Percentiles rank a stretch among this genome's conserved stretches.
Evolutionary conservation across 176 grass and related monocot genomes (phyloP).

Genomic region (Avena eriantha): DNA sequence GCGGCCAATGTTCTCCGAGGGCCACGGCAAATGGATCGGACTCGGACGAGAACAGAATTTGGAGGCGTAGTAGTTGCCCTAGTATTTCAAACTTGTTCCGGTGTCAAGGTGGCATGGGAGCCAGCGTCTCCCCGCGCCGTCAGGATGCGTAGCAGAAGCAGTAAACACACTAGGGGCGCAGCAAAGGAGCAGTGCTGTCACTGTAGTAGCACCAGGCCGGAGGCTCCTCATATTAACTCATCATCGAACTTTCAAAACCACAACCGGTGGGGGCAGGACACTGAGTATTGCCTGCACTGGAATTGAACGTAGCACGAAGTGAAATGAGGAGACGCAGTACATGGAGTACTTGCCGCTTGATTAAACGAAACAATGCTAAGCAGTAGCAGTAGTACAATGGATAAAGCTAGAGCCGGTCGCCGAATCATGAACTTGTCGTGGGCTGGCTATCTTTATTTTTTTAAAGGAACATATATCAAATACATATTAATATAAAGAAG

Average conservation of each 20-base stretch:
- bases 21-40: too few relatives aligned
- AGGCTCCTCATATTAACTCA: conserved; percentile 19
- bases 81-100: conserved; percentile 15
- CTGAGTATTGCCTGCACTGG: neutral
- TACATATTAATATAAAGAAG: too few relatives aligned
- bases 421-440: neutral
- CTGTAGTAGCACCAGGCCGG: conserved; percentile 7
- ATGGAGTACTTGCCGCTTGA: neutral
- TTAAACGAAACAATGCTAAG: neutral
- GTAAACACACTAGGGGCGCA: neutral
- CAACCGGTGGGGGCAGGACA: neutral
- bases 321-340: neutral
- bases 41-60: too few relatives aligned
- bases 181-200: neutral
- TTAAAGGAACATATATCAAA: too few relatives aligned
- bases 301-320: neutral
- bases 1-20: too few relatives aligned
- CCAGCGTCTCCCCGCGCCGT: neutral
- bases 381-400: neutral
- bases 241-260: conserved; percentile 20
- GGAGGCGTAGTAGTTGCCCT: too few relatives aligned
- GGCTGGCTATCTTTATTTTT: too few relatives aligned
- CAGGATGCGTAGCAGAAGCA: conserved; percentile 11
- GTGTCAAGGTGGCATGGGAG: conserved; percentile 29
- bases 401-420: neutral